Evolutionary conservation across 108 stramenopile species (phyloP), one percentile per base, ranked within the genome.

Genomic region (Fistulifera pelliculosa): DNA sequence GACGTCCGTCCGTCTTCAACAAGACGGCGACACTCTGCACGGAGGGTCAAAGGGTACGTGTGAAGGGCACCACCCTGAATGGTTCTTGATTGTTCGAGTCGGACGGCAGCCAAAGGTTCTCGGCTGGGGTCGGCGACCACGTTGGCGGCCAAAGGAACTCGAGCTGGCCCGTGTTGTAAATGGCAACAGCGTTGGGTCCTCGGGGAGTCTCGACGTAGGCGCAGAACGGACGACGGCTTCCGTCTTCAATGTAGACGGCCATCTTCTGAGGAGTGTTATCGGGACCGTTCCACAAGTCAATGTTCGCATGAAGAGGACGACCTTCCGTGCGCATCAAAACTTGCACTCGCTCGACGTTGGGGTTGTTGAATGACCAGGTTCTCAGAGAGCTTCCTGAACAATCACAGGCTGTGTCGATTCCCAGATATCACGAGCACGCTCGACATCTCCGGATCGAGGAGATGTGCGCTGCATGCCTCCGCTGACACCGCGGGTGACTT

Each of bases 1-100:
- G 83, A 76, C 87, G 87, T 64, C 83, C 87, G 54, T 85, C 87
- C 17, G 81, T 85, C 71, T 80, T 77, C 43, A 89, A 66, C 22
- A 76, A 54, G 56, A 81, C 65, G 51, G 70, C 68, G 52, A 89
- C 87, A 35, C 69, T 75, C 35, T 69, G 66, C 27, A 89, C 87
- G 23, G 75, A 55, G 40, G 83, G 81, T 43, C 69, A 89, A 89
- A 16, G 87, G 81, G 54, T 77, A 76, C 3, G 87, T 81, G 45
- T 61, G 62, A 58, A 88, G 53, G 57, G 82, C 77, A 52, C 87
- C 87, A 66, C 87, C 87, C 45, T 88, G 87, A 51, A 88, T 75
- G 50, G 71, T 81, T 45, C 63, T 73, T 27, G 56, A 65, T n/a
- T 64, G 66, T 23, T 53, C 61, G 17, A 51, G 25, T 8, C 26